Base-by-base conservation (phyloP, 176 grass and related monocot genomes). In the Areca catechu region DNA sequence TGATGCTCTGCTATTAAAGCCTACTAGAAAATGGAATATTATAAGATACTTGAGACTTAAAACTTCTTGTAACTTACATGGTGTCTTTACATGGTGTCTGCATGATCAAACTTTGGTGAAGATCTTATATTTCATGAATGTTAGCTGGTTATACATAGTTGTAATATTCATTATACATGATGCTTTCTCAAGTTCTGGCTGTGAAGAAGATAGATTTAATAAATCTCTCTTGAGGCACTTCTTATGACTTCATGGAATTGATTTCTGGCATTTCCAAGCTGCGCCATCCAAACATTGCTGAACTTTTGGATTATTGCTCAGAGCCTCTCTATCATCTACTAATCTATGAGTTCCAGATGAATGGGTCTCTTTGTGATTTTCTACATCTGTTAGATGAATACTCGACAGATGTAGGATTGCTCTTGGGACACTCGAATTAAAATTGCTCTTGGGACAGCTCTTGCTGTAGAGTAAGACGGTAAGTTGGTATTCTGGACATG, bases 401-500 rank as follows among this genome's bases (percentile, higher is more conserved):
- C 80, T n/a, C n/a, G n/a, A n/a, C n/a, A n/a, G n/a, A n/a, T n/a
- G n/a, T n/a, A n/a, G n/a, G n/a, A n/a, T n/a, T n/a, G n/a, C n/a
- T n/a, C n/a, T n/a, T n/a, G n/a, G 93, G 93, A 97, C 23, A 97
- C 93, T 52, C 83, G 93, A 58, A 75, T 97, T 21, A 80, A 78
- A 54, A 97, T 97, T 52, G 93, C 93, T 69, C 58, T 88, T 24
- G 87, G 93, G 59, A 97, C 80, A 63, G 93, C 93, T 66, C 66
- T 70, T 19, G 93, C 93, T 72, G 66, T 97, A 72, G 87, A 97
- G 93, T 97, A n/a, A n/a, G n/a, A n/a, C n/a, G n/a, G n/a, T n/a
- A 91, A 90, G 82, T 88, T 71, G 25, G 24, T 49, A 1, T 34
- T 34, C 9, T 34, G 7, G 30, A 9, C 5, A 34, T 6, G 30